Evolutionary conservation across 2,329 filamentous ascomycete genomes (phyloP).

Genomic region (Aureobasidium lini): DNA sequence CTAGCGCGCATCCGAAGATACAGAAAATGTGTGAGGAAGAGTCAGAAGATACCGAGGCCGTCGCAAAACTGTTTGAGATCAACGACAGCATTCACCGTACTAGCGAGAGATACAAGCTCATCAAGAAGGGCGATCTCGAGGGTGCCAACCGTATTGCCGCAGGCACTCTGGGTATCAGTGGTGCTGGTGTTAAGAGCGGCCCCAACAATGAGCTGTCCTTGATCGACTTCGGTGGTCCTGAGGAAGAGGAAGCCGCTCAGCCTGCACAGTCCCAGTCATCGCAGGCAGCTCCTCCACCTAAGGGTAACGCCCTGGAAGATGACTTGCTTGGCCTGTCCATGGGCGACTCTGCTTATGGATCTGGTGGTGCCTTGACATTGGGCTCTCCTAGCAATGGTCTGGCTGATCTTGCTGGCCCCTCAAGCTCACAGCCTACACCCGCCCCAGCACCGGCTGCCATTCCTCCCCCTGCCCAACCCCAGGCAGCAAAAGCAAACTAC

Average conservation of each 20-base stretch:
- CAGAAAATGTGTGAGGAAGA: slow-evolving; percentile 99
- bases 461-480: slow-evolving; percentile 13
- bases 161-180: slow-evolving; percentile 63
- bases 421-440: background rate
- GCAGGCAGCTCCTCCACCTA: slow-evolving; percentile 35
- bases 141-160: slow-evolving; percentile 75
- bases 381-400: slow-evolving; percentile 40
- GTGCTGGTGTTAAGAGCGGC: slow-evolving; percentile 56
- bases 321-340: slow-evolving; percentile 86
- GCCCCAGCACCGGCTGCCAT: slow-evolving; percentile 27
- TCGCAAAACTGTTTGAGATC: slow-evolving; percentile 90
- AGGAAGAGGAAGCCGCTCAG: slow-evolving; percentile 35
- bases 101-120: slow-evolving; percentile 86
- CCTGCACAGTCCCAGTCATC: slow-evolving; percentile 35
- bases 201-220: slow-evolving; percentile 75
- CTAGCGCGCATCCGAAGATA: slow-evolving; percentile 95
- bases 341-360: slow-evolving; percentile 59
- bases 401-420: slow-evolving; percentile 11
- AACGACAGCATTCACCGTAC: slow-evolving; percentile 98
- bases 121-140: slow-evolving; percentile 90
- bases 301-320: slow-evolving; percentile 68
- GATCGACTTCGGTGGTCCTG: slow-evolving; percentile 77
- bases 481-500: slow-evolving; percentile 43
- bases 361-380: slow-evolving; percentile 74
- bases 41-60: slow-evolving; percentile 91